Evolutionary conservation across 2,329 filamentous ascomycete species (phyloP).

Genomic region (Colletotrichum higginsianum): DNA sequence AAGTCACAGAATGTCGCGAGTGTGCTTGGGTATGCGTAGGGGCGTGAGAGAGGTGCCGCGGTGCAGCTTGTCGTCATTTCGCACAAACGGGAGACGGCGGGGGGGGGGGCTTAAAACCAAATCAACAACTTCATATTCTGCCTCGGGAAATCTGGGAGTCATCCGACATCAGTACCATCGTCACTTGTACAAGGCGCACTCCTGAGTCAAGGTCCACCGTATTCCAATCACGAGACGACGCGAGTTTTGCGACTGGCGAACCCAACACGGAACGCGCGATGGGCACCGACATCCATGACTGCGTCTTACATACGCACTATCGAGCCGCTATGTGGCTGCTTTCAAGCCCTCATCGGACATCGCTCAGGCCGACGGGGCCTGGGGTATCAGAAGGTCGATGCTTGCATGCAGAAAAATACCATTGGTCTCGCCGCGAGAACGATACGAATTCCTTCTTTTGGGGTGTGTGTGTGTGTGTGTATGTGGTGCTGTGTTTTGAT

Average conservation of each 20-base stretch:
- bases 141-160: not conserved
- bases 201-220: not conserved
- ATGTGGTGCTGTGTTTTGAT: not conserved
- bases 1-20: slow-evolving; percentile 15
- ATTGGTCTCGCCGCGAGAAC: slow-evolving; percentile 7
- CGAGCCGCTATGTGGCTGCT: slow-evolving; percentile 19
- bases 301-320: not conserved
- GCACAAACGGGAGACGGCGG: slow-evolving; percentile 11
- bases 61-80: slow-evolving; percentile 12
- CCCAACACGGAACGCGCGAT: not conserved
- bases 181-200: not conserved
- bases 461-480: not conserved
- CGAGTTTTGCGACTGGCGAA: not conserved
- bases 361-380: not conserved
- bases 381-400: not conserved
- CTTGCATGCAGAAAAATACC: not conserved
- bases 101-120: slow-evolving; percentile 10
- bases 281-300: slow-evolving; percentile 21
- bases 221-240: not conserved
- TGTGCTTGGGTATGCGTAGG: slow-evolving; percentile 7
- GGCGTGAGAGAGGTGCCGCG: slow-evolving; percentile 17
- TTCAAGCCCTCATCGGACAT: slow-evolving; percentile 6
- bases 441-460: slow-evolving; percentile 1
- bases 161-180: not conserved
- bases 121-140: not conserved